Conservation (phyloP, 352 stramenopile genomes). For the Pythium rishiriense region DNA sequence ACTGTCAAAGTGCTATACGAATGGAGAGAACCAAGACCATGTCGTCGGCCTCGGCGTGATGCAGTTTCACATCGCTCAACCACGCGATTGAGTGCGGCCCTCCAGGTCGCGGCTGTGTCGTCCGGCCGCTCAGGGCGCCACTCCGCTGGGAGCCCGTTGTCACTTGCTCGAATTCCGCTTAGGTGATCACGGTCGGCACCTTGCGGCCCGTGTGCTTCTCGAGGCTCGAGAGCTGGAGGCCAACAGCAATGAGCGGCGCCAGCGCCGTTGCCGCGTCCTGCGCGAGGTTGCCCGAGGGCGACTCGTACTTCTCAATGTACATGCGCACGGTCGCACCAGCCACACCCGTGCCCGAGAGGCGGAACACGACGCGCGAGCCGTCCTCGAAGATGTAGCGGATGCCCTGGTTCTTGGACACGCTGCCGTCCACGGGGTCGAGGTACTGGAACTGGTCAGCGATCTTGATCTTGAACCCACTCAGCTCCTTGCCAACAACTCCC, state of each 20-base stretch:
- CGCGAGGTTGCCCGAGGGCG: conserved; percentile 77
- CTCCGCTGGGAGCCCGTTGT: not conserved
- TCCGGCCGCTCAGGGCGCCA: not conserved
- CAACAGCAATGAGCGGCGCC: conserved; percentile 90
- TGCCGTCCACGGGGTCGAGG: conserved; percentile 97
- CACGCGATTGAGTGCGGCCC: not conserved
- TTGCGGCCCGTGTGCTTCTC: conserved; percentile 92
- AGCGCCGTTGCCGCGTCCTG: conserved; percentile 79
- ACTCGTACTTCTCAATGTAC: conserved; percentile 99
- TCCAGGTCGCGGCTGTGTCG: not conserved
- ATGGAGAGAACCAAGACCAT: conserved; percentile 8
- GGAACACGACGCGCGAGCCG: conserved; percentile 96
- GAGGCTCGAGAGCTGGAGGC: conserved; percentile 92
- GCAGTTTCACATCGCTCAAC: not conserved
- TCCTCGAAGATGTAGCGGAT: conserved; percentile 96
- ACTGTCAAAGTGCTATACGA: conserved; percentile 25
- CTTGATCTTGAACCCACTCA: conserved; percentile 82
- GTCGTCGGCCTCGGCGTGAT: not conserved
- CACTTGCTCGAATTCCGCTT: conserved; percentile 38
- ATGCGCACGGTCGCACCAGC: conserved; percentile 97
- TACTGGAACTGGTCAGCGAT: conserved; percentile 98
- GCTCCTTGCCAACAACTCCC: conserved; percentile 57
- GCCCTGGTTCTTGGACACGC: conserved; percentile 95
- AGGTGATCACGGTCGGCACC: conserved; percentile 97
- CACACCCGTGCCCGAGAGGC: conserved; percentile 97